Percentiles rank a stretch among this genome's conserved stretches.
phyloP scores from a whole-genome alignment of 2,329 filamentous ascomycete species.

The Ophiobolus disseminans region DNA sequence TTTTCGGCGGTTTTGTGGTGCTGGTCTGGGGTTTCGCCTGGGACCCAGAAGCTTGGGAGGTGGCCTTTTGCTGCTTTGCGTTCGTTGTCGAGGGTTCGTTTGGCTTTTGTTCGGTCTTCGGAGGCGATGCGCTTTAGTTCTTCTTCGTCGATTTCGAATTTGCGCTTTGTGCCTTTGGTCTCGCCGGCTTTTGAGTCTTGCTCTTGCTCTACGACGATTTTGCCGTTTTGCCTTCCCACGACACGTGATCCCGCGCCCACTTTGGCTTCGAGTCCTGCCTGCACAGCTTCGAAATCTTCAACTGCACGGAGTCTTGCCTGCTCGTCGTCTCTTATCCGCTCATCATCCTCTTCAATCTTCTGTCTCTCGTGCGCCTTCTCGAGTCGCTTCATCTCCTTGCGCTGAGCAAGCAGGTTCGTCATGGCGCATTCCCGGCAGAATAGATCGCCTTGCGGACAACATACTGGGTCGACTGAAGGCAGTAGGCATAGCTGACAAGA shows the following conservation, averaged over 20 bases:
- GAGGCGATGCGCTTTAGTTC: constrained; percentile 74
- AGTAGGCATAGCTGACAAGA: constrained; percentile 88
- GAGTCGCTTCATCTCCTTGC: constrained; percentile 85
- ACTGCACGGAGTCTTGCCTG: constrained; percentile 75
- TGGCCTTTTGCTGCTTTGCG: constrained; percentile 69
- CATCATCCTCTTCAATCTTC: constrained; percentile 67
- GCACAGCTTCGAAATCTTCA: constrained; percentile 82
- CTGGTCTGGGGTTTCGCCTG: constrained; percentile 74
- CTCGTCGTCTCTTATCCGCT: constrained; percentile 66
- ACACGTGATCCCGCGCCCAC: constrained; percentile 45
- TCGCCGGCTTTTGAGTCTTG: constrained; percentile 35
- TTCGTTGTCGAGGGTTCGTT: constrained; percentile 74
- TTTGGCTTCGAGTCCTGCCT: constrained; percentile 66
- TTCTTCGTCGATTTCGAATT: constrained; percentile 80
- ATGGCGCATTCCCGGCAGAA: constrained; percentile 97
- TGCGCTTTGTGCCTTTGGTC: constrained; percentile 67
- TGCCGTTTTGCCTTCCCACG: constrained; percentile 53
- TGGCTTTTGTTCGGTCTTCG: constrained; percentile 73
- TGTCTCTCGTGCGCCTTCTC: constrained; percentile 71
- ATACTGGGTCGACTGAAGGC: constrained; percentile 79
- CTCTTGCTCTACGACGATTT: constrained; percentile 52
- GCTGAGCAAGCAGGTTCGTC: constrained; percentile 86
- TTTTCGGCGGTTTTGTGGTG: constrained; percentile 54
- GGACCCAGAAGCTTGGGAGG: constrained; percentile 92
- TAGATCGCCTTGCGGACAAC: constrained; percentile 79